Evolutionary conservation across 768 basidiomycete genomes (phyloP).

Genomic region (Xerocomus potaroensis): DNA sequence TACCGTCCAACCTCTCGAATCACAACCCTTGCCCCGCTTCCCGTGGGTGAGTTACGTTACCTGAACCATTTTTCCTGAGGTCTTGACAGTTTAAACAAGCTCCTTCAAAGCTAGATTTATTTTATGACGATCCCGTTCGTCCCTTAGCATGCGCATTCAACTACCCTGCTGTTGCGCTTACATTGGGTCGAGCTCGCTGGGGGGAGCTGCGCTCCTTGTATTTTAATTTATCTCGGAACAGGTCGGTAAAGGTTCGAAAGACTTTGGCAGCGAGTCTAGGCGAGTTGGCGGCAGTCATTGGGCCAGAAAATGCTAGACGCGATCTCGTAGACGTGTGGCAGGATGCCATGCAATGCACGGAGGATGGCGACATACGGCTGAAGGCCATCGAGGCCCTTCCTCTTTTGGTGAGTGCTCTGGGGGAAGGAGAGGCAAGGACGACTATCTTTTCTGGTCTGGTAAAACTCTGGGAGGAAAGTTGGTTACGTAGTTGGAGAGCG

Average conservation of each 20-base stretch:
- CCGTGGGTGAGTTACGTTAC: conserved; percentile 17
- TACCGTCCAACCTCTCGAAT: conserved; percentile 35
- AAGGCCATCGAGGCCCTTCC: conserved; percentile 67
- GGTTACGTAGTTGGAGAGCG: conserved; percentile 75
- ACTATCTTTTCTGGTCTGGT: conserved; percentile 44
- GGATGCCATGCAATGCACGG: conserved; percentile 48
- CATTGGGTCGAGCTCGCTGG: conserved; percentile 78
- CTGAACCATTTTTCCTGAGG: not conserved
- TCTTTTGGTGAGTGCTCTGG: conserved; percentile 52
- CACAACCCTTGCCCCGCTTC: conserved; percentile 3
- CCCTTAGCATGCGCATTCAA: conserved; percentile 84
- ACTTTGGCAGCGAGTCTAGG: conserved; percentile 87
- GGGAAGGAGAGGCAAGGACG: conserved; percentile 40
- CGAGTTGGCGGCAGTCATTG: conserved; percentile 84
- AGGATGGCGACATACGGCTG: conserved; percentile 64
- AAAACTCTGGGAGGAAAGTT: conserved; percentile 52
- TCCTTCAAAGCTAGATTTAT: conserved; percentile 35
- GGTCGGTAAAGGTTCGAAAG: conserved; percentile 59
- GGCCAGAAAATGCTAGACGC: conserved; percentile 55
- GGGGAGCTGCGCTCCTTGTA: conserved; percentile 64
- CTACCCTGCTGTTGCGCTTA: conserved; percentile 85
- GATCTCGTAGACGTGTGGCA: conserved; percentile 76
- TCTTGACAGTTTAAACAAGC: conserved; percentile 16
- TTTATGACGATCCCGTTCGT: conserved; percentile 64
- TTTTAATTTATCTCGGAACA: conserved; percentile 56